Percentiles rank a stretch among this genome's conserved stretches.
Conservation (phyloP, 1,284 basidiomycete species). For the Fomitopsis palustris region DNA sequence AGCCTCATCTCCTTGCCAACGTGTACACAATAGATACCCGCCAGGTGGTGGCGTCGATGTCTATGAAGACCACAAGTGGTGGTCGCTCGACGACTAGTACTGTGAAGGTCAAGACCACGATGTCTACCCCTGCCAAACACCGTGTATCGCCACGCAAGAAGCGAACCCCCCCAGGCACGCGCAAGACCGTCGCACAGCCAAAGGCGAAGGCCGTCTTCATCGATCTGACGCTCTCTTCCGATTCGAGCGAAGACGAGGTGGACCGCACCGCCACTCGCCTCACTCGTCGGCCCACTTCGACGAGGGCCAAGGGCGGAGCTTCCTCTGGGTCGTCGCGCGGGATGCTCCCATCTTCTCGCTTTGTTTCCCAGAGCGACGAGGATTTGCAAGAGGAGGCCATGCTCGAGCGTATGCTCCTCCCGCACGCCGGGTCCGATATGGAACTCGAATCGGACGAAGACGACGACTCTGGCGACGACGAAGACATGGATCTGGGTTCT, state of each 20-base stretch:
- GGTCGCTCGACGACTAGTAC: background rate
- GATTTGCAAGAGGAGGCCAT: conserved; percentile 15
- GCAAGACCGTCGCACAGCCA: background rate
- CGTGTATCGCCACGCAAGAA: background rate
- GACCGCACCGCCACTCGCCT: no score
- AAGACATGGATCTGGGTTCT: no score
- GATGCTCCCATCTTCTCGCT: background rate
- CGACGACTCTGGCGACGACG: no score
- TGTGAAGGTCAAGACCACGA: background rate
- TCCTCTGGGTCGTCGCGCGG: background rate
- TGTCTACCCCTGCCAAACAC: background rate
- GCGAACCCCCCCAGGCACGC: background rate
- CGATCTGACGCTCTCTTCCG: conserved; percentile 24
- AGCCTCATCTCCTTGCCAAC: background rate
- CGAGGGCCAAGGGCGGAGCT: background rate
- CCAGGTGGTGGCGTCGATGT: background rate
- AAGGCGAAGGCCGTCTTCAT: conserved; percentile 15
- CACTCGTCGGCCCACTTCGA: background rate
- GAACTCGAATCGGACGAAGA: conserved; percentile 1
- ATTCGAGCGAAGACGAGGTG: conserved; percentile 13
- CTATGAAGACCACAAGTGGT: background rate
- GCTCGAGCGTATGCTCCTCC: conserved; percentile 19
- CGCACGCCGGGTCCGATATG: background rate
- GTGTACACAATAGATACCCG: background rate
- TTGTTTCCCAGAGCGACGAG: background rate